Evolutionary conservation across 2,329 filamentous ascomycete genomes (phyloP), one percentile per base, ranked within the genome.

Genomic region (Calonectria multiphialidica): DNA sequence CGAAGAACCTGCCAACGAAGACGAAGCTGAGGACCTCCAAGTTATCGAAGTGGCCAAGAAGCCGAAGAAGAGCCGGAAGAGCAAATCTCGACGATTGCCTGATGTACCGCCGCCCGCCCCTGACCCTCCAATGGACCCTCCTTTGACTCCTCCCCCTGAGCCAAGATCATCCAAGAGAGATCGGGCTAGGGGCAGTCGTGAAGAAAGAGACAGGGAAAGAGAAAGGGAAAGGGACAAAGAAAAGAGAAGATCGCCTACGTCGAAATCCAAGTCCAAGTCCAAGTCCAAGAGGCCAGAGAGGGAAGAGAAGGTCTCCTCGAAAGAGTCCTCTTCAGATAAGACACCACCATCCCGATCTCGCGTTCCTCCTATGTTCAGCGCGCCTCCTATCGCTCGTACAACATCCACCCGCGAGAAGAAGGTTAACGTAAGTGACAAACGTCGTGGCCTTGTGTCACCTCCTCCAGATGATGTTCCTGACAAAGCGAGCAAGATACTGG

Each of bases 401-500:
- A 93, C 92, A 81, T 93, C 94, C 13, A 91, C 89, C 21, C 91
- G 93, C 59, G 91, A 93, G 55, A 91, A 88, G 78, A 91, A 91
- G 45, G 85, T 88, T 30, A 89, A 88, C 74, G 84, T 84, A 42
- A 87, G 87, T 69, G 87, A 87, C 65, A 91, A 87, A 71, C 90
- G 93, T 68, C 92, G 87, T 74, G 93, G 91, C 9, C 86, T 96
- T 72, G 88, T 90, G 55, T 94, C 94, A 23, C 94, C 94, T 4
- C 93, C 94, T 10, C 91, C 93, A 2, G 94, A 95, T 35, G 90
- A 93, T 37, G 85, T 88, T 49, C 88, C 88, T 3, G 89, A 90
- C 64, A 98, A 97, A 83, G 95, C 94, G 33, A 94, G 94, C 37
- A 95, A 92, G 83, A 84, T 96, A 65, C 91, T 97, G 2, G 91